These are phyloP conservation scores for Penicillium frequentans DNA, from an alignment of 2,329 filamentous ascomycete genomes.

Conservation along the genomic window DNA sequence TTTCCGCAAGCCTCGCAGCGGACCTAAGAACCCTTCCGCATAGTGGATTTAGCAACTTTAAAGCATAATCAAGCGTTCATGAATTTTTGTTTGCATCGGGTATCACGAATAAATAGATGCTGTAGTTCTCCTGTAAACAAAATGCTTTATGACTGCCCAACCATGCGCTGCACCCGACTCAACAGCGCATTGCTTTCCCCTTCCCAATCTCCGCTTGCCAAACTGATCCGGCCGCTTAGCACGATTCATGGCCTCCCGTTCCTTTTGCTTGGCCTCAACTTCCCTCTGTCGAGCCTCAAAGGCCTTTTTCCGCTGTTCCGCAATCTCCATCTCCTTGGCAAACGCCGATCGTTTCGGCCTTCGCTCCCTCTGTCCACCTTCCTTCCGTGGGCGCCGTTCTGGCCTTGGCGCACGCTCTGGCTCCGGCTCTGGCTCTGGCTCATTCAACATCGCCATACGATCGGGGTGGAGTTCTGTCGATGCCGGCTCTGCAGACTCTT, in stretches of 20 bases:
- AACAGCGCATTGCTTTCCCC: conserved; percentile 78
- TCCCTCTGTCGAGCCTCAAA: conserved; percentile 65
- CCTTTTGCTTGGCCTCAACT: conserved; percentile 69
- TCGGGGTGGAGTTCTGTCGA: conserved; percentile 61
- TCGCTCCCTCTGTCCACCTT: conserved; percentile 28
- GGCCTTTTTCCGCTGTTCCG: conserved; percentile 58
- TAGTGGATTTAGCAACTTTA: conserved; percentile 7
- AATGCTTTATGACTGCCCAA: conserved; percentile 45
- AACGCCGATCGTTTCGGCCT: conserved; percentile 52
- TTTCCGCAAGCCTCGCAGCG: conserved; percentile 64
- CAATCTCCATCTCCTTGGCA: conserved; percentile 68
- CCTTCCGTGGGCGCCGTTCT: conserved; percentile 22
- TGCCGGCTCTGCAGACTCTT: conserved; percentile 29
- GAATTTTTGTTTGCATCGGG: conserved; percentile 8
- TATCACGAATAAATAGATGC: conserved; percentile 8
- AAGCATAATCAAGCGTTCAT: conserved; percentile 11
- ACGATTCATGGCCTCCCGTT: conserved; percentile 64
- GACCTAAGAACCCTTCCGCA: conserved; percentile 21
- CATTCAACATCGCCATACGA: conserved; percentile 59
- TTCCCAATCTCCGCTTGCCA: conserved; percentile 76
- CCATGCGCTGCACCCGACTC: conserved; percentile 73
- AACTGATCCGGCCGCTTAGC: conserved; percentile 62
- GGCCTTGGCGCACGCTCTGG: conserved; percentile 19
- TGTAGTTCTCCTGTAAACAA: neutral
- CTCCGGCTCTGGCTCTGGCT: conserved; percentile 26